Base-by-base conservation (phyloP, 1,284 basidiomycete genomes). In the Ganoderma leucocontextum region DNA sequence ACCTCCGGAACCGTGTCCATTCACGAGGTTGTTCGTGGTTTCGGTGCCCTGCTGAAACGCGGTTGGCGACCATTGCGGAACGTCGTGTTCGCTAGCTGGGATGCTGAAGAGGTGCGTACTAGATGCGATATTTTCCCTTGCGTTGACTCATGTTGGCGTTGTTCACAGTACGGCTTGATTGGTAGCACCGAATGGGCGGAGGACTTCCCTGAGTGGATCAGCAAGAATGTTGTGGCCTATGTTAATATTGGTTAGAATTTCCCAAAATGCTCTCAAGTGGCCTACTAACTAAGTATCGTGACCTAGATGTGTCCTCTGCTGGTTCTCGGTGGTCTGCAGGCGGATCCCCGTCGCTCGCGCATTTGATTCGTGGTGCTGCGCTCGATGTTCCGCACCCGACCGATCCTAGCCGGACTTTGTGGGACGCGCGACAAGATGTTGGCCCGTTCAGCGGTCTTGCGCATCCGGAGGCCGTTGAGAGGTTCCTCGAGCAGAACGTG, bases 11-110 rank as follows among this genome's bases (percentile, higher is more conserved):
- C 95, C 0, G 94, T 92, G 0, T 89, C 93, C n/a, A 82, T 97
- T 19, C 88, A 92, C 74, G 96, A 98, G 78, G 84, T 96, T 35
- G 85, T 97, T 68, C 88, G 90, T 42, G 95, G 94, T n/a, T 87
- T 96, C 67, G 95, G 95, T 39, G 81, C 83, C 10, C 83, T 98
- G 1, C 77, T 94, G 29, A 83, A 82, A 72, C 83, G 82, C 17
- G 96, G 95, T 35, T 99, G 97, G 97, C 93, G 90, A 75, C 97
- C 97, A 4, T 81, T 96, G 49, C 85, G 96, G 66, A 97, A 94
- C 19, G 89, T 97, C 74, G 81, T 97, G n/a, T 85, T 98, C 63
- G 95, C 94, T 4, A 93, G 90, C 71, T 98, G 95, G 96, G 95
- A 97, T 79, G 97, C 90, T 0, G 96, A 98, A 82, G 97, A 96